Percentiles rank a stretch among this genome's conserved stretches.
These are phyloP conservation scores for Volutella citrinella DNA, from an alignment of 2,329 filamentous ascomycete species.

Conservation along the genomic window DNA sequence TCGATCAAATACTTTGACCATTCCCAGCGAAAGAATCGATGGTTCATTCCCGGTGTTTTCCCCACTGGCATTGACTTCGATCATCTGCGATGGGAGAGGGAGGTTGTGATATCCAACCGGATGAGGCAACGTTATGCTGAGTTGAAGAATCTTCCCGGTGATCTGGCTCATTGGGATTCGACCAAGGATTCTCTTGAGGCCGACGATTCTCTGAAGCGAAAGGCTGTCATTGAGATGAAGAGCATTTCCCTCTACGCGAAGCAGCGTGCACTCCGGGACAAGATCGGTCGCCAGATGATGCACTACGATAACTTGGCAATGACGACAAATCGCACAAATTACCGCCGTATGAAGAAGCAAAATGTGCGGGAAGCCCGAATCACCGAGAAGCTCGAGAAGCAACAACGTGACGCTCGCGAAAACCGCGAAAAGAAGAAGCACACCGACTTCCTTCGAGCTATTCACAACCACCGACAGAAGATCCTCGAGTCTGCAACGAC, in stretches of 20 bases:
- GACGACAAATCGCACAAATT: conserved; percentile 89
- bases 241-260: conserved; percentile 83
- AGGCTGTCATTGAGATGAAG: conserved; percentile 94
- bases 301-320: conserved; percentile 95
- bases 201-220: conserved; percentile 81
- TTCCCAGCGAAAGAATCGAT: conserved; percentile 68
- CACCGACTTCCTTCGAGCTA: conserved; percentile 82
- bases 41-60: conserved; percentile 83
- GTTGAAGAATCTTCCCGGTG: conserved; percentile 78
- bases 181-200: conserved; percentile 63
- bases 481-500: conserved; percentile 64
- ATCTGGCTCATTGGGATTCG: conserved; percentile 83
- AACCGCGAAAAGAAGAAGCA: conserved; percentile 98
- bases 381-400: conserved; percentile 98
- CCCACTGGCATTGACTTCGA: conserved; percentile 87
- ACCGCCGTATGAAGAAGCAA: conserved; percentile 96
- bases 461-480: conserved; percentile 78
- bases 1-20: conserved; percentile 80
- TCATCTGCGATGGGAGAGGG: conserved; percentile 79
- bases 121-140: conserved; percentile 83
- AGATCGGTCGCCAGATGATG: conserved; percentile 88
- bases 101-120: conserved; percentile 84
- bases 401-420: conserved; percentile 94
- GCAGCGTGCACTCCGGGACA: conserved; percentile 80
- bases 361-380: conserved; percentile 92